Conservation (phyloP, 192 early-diverging fungal species). For the Mortierella antarctica region DNA sequence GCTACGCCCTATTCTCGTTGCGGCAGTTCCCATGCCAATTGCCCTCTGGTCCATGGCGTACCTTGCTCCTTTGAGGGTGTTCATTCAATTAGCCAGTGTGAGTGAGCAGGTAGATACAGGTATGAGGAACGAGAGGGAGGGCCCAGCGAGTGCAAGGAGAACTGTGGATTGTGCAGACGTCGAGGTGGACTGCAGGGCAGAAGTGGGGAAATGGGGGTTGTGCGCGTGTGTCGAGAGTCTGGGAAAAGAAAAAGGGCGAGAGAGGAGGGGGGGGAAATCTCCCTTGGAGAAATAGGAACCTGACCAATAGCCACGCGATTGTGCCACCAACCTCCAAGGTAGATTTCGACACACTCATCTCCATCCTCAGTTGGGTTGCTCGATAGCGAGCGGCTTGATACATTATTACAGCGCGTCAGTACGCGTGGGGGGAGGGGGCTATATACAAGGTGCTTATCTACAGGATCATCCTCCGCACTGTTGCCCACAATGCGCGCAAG, state of each 20-base stretch:
- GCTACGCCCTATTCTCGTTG: background rate
- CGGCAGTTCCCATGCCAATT: background rate
- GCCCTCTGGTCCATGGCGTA: background rate
- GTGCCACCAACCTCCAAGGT: too few relatives aligned
- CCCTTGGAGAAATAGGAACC: too few relatives aligned
- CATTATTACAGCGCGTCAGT: too few relatives aligned
- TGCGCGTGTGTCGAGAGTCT: background rate
- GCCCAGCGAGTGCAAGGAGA: background rate
- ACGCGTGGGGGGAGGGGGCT: background rate
- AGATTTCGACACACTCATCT: too few relatives aligned
- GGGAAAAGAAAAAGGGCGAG: background rate
- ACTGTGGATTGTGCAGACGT: background rate
- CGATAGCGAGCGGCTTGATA: too few relatives aligned
- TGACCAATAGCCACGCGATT: too few relatives aligned
- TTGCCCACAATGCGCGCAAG: too few relatives aligned
- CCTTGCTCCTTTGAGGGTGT: conserved; percentile 49
- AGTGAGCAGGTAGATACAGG: too few relatives aligned
- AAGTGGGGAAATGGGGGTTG: background rate
- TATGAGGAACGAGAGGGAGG: background rate
- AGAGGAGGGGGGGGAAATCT: background rate
- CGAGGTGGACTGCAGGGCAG: background rate
- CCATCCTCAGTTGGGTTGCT: too few relatives aligned
- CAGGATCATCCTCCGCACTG: too few relatives aligned
- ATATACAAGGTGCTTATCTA: background rate
- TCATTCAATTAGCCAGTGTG: conserved; percentile 4